Percentiles rank a stretch among this genome's conserved stretches.
Evolutionary conservation across 1,284 basidiomycete genomes (phyloP).

Genomic region (Cutaneotrichosporon mucoides): DNA sequence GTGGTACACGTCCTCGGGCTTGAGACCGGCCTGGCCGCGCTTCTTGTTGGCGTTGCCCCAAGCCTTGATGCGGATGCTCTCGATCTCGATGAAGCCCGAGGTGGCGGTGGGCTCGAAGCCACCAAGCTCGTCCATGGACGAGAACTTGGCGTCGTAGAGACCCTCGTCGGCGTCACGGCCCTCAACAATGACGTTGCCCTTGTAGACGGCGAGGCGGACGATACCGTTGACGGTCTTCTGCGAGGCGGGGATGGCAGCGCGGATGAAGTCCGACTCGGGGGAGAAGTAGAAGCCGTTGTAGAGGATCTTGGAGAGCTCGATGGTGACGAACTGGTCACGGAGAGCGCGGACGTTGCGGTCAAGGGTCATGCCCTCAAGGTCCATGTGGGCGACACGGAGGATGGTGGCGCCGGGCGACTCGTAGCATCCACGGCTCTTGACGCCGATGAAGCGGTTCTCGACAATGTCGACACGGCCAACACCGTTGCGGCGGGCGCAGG

Average conservation of each 20-base stretch:
- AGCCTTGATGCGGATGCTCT: constrained; percentile 94
- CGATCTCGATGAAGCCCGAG: constrained; percentile 89
- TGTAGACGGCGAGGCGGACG: constrained; percentile 87
- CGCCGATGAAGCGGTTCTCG: constrained; percentile 98
- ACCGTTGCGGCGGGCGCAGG: constrained; percentile 89
- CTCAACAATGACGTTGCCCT: constrained; percentile 93
- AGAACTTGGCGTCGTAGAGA: constrained; percentile 91
- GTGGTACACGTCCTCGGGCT: constrained; percentile 71
- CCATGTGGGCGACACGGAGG: constrained; percentile 90
- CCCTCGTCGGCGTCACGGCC: constrained; percentile 84
- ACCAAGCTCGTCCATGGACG: constrained; percentile 99
- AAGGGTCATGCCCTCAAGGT: constrained; percentile 93
- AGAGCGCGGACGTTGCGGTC: constrained; percentile 95
- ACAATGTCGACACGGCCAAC: constrained; percentile 97
- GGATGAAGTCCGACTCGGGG: constrained; percentile 93
- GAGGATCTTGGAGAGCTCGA: constrained; percentile 82
- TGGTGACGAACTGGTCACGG: constrained; percentile 90
- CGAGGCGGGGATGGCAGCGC: constrained; percentile 79
- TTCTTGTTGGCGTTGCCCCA: constrained; percentile 58
- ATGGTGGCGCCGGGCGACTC: constrained; percentile 96
- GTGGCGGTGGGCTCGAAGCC: constrained; percentile 93
- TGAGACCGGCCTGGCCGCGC: constrained; percentile 72
- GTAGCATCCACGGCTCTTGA: constrained; percentile 98
- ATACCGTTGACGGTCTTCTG: constrained; percentile 95
- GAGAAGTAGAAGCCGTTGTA: constrained; percentile 95